Percentiles rank a stretch among this genome's conserved stretches.
These are phyloP conservation scores for Parachaetomium inaequale DNA, from an alignment of 495 filamentous ascomycete species.

Conservation along the genomic window DNA sequence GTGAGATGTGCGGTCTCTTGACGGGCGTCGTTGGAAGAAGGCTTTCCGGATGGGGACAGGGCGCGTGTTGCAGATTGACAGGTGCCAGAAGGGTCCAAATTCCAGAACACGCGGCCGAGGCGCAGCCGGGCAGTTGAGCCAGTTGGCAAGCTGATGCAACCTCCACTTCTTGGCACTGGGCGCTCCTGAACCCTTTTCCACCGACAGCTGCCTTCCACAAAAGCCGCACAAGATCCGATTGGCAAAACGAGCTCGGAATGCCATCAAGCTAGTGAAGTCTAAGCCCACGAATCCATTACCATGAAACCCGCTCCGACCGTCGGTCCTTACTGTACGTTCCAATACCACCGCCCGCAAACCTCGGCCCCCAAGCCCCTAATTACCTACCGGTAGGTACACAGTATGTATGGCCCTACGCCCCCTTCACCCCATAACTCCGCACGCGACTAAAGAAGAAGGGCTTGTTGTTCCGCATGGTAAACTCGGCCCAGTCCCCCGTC, in stretches of 20 bases:
- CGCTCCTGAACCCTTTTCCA: conserved; percentile 7
- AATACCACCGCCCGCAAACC: too few species aligned
- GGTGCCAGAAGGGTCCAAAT: not conserved
- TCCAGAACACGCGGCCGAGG: not conserved
- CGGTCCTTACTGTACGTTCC: not conserved
- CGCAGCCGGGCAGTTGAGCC: not conserved
- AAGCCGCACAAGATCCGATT: not conserved
- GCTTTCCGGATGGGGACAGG: too few species aligned
- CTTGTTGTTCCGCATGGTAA: conserved; percentile 76
- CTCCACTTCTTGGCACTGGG: not conserved
- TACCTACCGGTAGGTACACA: too few species aligned
- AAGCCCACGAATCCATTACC: not conserved
- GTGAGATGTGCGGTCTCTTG: too few species aligned
- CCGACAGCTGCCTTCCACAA: not conserved
- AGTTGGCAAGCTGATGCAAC: not conserved
- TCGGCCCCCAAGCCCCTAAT: too few species aligned
- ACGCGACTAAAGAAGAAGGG: conserved; percentile 88
- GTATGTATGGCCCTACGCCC: conserved; percentile 22
- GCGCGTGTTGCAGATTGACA: not conserved
- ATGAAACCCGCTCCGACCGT: not conserved
- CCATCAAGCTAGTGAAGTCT: not conserved
- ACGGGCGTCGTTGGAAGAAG: too few species aligned
- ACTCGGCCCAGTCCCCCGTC: conserved; percentile 88
- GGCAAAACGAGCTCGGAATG: not conserved
- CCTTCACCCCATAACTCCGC: conserved; percentile 57